Evolutionary conservation across 805 yeast genomes (phyloP).

Genomic region (Candida ovalis): DNA sequence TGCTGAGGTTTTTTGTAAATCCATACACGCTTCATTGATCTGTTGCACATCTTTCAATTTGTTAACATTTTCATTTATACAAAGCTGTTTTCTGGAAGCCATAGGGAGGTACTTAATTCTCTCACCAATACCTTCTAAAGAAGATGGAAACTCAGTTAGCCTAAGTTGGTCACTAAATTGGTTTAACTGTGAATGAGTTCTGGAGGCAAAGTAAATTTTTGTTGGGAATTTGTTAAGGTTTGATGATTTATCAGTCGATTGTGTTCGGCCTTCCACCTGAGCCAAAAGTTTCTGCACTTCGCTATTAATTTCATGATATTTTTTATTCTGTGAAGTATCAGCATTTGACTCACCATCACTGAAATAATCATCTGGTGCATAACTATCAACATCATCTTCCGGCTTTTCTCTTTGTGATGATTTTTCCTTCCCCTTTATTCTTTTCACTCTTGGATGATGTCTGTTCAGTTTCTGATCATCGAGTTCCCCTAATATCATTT

Average conservation of each 20-base stretch:
- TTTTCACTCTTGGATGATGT: not conserved
- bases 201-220: constrained; percentile 67
- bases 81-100: constrained; percentile 82
- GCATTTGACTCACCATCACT: constrained; percentile 30
- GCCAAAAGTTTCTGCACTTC: constrained; percentile 49
- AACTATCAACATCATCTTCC: constrained; percentile 23
- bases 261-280: constrained; percentile 34
- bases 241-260: constrained; percentile 18
- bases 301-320: constrained; percentile 33
- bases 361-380: constrained; percentile 34
- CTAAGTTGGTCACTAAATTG: constrained; percentile 76
- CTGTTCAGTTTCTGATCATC: constrained; percentile 24
- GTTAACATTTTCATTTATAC: constrained; percentile 65
- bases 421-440: not conserved
- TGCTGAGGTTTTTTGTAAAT: constrained; percentile 45
- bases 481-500: constrained; percentile 19
- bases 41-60: constrained; percentile 43
- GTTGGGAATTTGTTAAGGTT: constrained; percentile 32
- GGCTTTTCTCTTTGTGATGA: constrained; percentile 1
- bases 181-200: constrained; percentile 86
- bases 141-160: constrained; percentile 60
- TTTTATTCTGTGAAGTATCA: constrained; percentile 18
- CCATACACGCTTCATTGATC: constrained; percentile 79
- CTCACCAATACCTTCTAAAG: constrained; percentile 45
- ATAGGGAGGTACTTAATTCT: constrained; percentile 65